Conservation (phyloP, 2,329 filamentous ascomycete genomes). For the Xylaria multiplex region DNA sequence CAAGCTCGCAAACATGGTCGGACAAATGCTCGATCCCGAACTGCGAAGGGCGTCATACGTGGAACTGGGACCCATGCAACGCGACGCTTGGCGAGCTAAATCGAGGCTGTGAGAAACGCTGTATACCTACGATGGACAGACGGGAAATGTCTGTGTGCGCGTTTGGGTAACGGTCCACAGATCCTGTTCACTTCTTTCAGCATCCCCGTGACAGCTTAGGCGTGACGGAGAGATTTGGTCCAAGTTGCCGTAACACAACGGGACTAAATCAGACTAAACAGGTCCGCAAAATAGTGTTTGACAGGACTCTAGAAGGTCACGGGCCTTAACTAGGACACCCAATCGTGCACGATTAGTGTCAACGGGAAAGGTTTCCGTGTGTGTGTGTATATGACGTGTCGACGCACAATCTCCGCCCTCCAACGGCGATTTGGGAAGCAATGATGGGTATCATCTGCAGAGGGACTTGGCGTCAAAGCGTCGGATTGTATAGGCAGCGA, state of each 20-base stretch:
- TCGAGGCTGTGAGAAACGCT: not conserved
- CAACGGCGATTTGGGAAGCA: too few relatives aligned
- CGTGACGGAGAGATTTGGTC: not conserved
- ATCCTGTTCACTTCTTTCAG: not conserved
- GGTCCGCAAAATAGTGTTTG: not conserved
- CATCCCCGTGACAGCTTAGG: not conserved
- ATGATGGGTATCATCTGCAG: not conserved
- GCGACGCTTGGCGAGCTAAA: not conserved
- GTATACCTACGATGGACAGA: not conserved
- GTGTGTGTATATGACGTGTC: not conserved
- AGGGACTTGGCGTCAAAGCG: not conserved
- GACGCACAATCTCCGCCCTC: not conserved
- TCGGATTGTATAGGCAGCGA: not conserved
- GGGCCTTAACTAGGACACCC: not conserved
- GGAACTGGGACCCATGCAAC: not conserved
- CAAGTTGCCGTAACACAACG: not conserved
- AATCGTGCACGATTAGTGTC: not conserved
- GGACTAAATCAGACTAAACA: not conserved
- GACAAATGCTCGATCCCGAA: constrained; percentile 15
- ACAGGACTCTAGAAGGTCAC: too few relatives aligned
- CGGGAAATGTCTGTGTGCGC: not conserved
- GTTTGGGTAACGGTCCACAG: not conserved
- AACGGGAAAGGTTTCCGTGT: not conserved
- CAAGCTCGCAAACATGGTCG: not conserved
- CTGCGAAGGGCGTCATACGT: not conserved